These are phyloP conservation scores for Aspergillus candidus DNA, from an alignment of 2,329 filamentous ascomycete genomes.

Conservation along the genomic window DNA sequence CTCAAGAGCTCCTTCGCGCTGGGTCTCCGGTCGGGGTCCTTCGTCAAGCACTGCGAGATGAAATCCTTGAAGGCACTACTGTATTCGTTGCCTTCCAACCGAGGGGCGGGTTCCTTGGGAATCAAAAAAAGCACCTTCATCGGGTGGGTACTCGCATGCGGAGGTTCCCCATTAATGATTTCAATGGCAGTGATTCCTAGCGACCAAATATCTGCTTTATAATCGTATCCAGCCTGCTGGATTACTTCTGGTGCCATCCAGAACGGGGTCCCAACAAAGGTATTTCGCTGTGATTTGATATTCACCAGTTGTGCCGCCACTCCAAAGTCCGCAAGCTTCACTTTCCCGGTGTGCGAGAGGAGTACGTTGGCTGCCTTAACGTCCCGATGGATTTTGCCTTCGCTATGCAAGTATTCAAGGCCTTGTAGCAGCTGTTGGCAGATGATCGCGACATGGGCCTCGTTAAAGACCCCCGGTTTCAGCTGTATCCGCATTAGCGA, in stretches of 20 bases:
- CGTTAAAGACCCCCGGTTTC: conserved; percentile 82
- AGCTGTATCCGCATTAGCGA: conserved; percentile 49
- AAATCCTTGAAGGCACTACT: conserved; percentile 94
- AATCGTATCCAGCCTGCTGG: conserved; percentile 75
- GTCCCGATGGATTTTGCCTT: conserved; percentile 93
- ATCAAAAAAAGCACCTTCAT: conserved; percentile 94
- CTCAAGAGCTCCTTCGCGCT: conserved; percentile 80
- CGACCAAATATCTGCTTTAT: conserved; percentile 91
- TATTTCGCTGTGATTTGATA: conserved; percentile 95
- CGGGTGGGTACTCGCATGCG: conserved; percentile 75
- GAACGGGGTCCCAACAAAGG: conserved; percentile 93
- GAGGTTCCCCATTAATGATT: conserved; percentile 82
- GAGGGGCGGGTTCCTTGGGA: conserved; percentile 78
- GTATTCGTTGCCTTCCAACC: conserved; percentile 72
- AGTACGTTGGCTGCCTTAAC: conserved; percentile 96
- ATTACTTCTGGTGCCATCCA: conserved; percentile 98
- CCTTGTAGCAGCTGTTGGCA: conserved; percentile 86
- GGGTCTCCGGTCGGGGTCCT: conserved; percentile 78
- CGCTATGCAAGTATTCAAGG: conserved; percentile 85
- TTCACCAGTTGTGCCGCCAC: conserved; percentile 95
- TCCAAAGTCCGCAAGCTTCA: conserved; percentile 95
- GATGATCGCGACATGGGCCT: conserved; percentile 87
- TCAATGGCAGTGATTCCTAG: conserved; percentile 89
- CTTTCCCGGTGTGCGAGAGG: conserved; percentile 82
- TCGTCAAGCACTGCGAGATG: conserved; percentile 80